A percentile compares a stretch with the other conserved stretches of the same genome.
These are phyloP conservation scores for Coemansia reversa DNA, from an alignment of 192 early-diverging fungal genomes.

Conservation along the genomic window DNA sequence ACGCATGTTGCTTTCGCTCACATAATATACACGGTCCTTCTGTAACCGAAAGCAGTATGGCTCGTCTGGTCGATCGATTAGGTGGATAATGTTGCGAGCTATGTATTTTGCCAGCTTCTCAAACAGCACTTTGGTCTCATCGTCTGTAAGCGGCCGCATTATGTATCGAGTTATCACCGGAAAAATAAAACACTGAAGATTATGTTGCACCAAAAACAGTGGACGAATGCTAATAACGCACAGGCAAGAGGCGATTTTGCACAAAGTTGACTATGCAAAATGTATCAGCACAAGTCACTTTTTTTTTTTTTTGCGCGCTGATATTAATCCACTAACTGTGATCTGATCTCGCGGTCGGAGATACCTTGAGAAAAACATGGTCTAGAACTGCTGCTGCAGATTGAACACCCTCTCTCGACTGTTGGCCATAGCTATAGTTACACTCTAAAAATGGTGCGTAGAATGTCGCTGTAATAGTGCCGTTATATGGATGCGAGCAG, in stretches of 20 bases:
- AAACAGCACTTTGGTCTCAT: slow-evolving; percentile 97
- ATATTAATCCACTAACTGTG: slow-evolving; percentile 9
- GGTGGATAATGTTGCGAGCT: slow-evolving; percentile 91
- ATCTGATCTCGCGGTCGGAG: neutral
- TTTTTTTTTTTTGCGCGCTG: slow-evolving; percentile 11
- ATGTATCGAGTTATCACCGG: neutral
- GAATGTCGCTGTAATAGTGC: neutral
- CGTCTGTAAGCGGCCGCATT: slow-evolving; percentile 96
- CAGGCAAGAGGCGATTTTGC: too few relatives aligned
- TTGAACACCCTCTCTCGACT: slow-evolving; percentile 18
- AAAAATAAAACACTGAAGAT: too few relatives aligned
- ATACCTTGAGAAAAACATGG: slow-evolving; percentile 2
- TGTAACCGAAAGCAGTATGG: slow-evolving; percentile 96
- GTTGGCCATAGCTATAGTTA: slow-evolving; percentile 23
- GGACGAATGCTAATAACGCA: too few relatives aligned
- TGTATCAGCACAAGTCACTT: neutral
- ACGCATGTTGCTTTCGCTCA: slow-evolving; percentile 91
- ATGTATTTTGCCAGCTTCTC: slow-evolving; percentile 99
- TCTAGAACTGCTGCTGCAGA: neutral
- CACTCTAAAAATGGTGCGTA: slow-evolving; percentile 49
- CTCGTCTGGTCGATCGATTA: slow-evolving; percentile 94
- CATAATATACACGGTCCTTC: slow-evolving; percentile 94
- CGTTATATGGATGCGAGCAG: neutral
- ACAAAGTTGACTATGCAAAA: neutral
- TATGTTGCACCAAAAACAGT: too few relatives aligned